A percentile compares a stretch with the other conserved stretches of the same genome.
phyloP scores from a whole-genome alignment of 306 rosid species.

The Mucuna pruriens region DNA sequence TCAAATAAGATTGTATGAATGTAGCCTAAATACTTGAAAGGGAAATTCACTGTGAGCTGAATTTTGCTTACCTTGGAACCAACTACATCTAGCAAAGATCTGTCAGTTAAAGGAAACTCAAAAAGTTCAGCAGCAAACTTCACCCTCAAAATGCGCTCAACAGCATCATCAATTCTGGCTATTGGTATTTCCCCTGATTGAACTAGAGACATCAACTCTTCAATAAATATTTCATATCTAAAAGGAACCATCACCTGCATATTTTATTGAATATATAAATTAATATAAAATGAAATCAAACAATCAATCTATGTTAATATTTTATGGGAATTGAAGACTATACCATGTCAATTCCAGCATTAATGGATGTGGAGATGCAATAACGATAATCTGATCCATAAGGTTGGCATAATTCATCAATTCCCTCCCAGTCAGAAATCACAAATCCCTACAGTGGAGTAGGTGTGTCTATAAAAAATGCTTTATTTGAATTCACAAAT shows the following conservation, averaged over 20 bases:
- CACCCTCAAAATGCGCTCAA: constrained; percentile 78
- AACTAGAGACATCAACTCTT: constrained; percentile 58
- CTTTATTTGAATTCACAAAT: constrained; percentile 9
- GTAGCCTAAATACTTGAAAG: not conserved
- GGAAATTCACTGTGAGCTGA: constrained; percentile 18
- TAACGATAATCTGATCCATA: constrained; percentile 58
- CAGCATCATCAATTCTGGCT: constrained; percentile 75
- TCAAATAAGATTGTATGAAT: constrained; percentile 5
- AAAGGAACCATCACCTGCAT: constrained; percentile 82
- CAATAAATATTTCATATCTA: constrained; percentile 54
- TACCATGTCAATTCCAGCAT: constrained; percentile 90
- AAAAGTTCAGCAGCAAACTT: constrained; percentile 77
- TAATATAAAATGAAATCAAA: not conserved
- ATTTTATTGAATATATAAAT: not conserved
- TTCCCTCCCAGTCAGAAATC: constrained; percentile 83
- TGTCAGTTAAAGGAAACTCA: constrained; percentile 65
- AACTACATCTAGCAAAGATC: constrained; percentile 65
- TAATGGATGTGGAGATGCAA: constrained; percentile 66
- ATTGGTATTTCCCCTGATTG: constrained; percentile 66
- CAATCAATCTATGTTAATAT: not conserved
- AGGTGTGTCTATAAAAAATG: constrained; percentile 7
- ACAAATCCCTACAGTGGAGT: constrained; percentile 69
- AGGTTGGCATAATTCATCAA: constrained; percentile 63
- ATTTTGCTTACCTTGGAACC: constrained; percentile 75
- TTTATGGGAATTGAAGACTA: constrained; percentile 15